These are phyloP conservation scores for Chaetomium strumarium DNA, from an alignment of 2,329 filamentous ascomycete genomes.

Conservation along the genomic window DNA sequence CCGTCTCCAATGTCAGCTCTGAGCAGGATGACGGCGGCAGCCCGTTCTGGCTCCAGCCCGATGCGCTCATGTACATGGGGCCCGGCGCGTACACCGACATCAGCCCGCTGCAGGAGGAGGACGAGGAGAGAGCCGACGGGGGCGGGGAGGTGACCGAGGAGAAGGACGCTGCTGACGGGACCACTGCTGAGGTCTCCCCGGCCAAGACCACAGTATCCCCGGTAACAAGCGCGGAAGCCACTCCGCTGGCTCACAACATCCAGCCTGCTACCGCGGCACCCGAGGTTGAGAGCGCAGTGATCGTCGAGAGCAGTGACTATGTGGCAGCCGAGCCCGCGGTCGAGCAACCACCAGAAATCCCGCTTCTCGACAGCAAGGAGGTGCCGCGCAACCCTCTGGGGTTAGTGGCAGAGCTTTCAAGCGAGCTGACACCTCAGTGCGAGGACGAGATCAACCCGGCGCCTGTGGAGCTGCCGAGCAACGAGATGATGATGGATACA, in stretches of 20 bases:
- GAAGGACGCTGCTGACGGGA: neutral
- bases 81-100: constrained; percentile 41
- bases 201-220: constrained; percentile 20
- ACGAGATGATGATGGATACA: constrained; percentile 28
- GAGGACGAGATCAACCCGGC: constrained; percentile 38
- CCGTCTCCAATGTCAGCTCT: constrained; percentile 18
- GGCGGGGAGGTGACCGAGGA: constrained; percentile 18
- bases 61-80: constrained; percentile 48
- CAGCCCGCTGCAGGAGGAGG: constrained; percentile 39
- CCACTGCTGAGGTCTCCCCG: neutral
- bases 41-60: constrained; percentile 43
- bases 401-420: constrained; percentile 43
- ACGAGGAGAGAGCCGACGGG: constrained; percentile 34
- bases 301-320: neutral
- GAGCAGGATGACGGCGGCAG: constrained; percentile 31
- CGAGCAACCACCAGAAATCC: constrained; percentile 18
- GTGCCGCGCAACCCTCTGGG: constrained; percentile 38
- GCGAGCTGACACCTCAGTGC: constrained; percentile 37
- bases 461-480: constrained; percentile 36
- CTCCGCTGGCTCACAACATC: constrained; percentile 23
- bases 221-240: constrained; percentile 24
- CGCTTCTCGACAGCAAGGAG: constrained; percentile 33
- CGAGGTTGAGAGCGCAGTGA: constrained; percentile 8
- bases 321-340: neutral
- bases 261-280: constrained; percentile 19